These are phyloP conservation scores for Lithohypha guttulata DNA, from an alignment of 2,329 filamentous ascomycete species.

Conservation along the genomic window DNA sequence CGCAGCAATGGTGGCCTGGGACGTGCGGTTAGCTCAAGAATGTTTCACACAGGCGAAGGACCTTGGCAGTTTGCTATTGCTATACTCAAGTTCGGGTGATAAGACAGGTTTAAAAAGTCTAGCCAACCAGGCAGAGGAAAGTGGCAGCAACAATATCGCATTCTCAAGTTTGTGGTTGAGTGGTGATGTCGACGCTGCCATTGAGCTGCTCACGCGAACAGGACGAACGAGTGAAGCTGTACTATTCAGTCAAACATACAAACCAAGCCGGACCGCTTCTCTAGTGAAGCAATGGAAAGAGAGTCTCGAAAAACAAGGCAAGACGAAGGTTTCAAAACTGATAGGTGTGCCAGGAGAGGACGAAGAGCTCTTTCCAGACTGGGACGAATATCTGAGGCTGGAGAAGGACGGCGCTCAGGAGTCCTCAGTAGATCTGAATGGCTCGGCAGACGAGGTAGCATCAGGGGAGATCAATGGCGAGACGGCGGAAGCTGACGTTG, in stretches of 20 bases:
- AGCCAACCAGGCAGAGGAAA: conserved; percentile 61
- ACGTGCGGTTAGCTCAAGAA: conserved; percentile 77
- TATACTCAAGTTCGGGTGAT: conserved; percentile 80
- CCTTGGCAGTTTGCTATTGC: conserved; percentile 72
- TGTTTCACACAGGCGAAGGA: conserved; percentile 90
- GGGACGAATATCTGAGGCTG: conserved; percentile 78
- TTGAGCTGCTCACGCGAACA: conserved; percentile 68
- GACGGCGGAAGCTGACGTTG: conserved; percentile 1
- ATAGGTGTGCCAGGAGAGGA: conserved; percentile 70
- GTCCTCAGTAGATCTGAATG: conserved; percentile 4
- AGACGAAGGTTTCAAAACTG: conserved; percentile 70
- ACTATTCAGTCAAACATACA: conserved; percentile 90
- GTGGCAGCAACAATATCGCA: conserved; percentile 79
- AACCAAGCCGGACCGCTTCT: conserved; percentile 60
- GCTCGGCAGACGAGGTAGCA: not conserved
- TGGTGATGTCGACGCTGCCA: conserved; percentile 69
- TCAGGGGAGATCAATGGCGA: conserved; percentile 3
- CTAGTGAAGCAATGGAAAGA: conserved; percentile 74
- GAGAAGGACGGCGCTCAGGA: conserved; percentile 55
- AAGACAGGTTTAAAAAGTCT: conserved; percentile 61
- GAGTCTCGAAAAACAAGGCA: conserved; percentile 70
- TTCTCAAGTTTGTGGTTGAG: conserved; percentile 86
- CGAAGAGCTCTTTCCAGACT: conserved; percentile 87
- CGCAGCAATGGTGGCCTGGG: conserved; percentile 75
- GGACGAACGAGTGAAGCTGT: conserved; percentile 75